Evolutionary conservation across 768 basidiomycete genomes (phyloP).

Genomic region (Guyanaporus albipodus): DNA sequence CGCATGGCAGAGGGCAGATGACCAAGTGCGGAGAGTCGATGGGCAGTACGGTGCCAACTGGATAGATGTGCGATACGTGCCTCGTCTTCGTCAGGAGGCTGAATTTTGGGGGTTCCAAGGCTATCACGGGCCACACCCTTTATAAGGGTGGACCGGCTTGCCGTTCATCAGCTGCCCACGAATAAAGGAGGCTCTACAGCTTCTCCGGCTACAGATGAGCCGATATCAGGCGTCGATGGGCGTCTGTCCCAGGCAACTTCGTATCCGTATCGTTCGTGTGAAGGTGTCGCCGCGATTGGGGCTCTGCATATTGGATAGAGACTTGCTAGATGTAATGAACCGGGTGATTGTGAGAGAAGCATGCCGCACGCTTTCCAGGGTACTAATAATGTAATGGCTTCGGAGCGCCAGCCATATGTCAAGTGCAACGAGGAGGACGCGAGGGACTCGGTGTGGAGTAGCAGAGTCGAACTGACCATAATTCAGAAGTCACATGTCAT

Average conservation of each 20-base stretch:
- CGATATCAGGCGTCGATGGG: slow-evolving; percentile 7
- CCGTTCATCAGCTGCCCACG: slow-evolving; percentile 2
- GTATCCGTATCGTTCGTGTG: not conserved
- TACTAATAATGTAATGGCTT: no score
- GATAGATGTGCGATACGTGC: not conserved
- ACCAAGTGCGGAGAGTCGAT: not conserved
- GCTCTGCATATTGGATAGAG: not conserved
- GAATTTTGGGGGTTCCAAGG: not conserved
- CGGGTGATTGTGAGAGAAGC: not conserved
- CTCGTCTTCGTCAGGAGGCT: slow-evolving; percentile 2
- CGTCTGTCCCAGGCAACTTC: slow-evolving; percentile 1
- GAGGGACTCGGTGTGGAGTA: slow-evolving; percentile 3
- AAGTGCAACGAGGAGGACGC: slow-evolving; percentile 14
- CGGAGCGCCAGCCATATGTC: no score
- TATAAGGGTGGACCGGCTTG: slow-evolving; percentile 10
- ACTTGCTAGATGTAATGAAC: no score
- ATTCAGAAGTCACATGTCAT: no score
- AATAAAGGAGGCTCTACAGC: slow-evolving; percentile 10
- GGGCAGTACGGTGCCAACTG: not conserved
- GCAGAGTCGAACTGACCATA: no score
- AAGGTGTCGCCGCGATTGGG: not conserved
- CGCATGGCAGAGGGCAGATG: slow-evolving; percentile 8
- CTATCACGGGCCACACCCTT: slow-evolving; percentile 3
- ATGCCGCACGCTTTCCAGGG: not conserved
- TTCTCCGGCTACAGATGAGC: slow-evolving; percentile 8